A percentile compares a stretch with the other conserved stretches of the same genome.
Conservation (phyloP, 345 rosid species). For the Psidium guajava region DNA sequence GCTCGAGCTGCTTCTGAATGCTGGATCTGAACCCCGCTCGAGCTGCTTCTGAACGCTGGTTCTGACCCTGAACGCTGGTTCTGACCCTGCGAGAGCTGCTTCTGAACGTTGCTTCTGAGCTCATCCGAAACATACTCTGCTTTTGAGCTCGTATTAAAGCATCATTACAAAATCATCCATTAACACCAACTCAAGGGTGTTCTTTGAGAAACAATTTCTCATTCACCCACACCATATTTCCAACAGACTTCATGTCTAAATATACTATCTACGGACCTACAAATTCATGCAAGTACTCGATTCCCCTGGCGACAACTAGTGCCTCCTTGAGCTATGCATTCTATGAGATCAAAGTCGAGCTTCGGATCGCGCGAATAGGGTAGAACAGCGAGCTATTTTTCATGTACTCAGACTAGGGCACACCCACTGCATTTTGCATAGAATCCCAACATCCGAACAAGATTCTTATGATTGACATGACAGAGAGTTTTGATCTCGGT, state of each 20-base stretch:
- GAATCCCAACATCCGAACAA: background rate
- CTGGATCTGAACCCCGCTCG: no score
- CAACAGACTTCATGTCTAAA: constrained; percentile 1
- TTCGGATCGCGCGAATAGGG: background rate
- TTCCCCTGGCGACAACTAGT: constrained; percentile 1
- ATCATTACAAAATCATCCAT: no score
- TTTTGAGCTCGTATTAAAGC: no score
- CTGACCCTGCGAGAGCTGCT: no score
- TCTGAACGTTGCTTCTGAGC: no score
- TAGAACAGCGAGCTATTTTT: background rate
- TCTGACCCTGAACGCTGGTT: no score
- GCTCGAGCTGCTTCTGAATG: no score
- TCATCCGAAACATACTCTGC: no score
- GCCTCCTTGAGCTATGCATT: background rate
- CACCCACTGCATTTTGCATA: background rate
- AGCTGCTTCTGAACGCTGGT: no score
- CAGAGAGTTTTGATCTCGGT: background rate
- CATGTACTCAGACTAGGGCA: background rate
- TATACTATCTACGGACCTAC: background rate
- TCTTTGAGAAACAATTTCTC: no score
- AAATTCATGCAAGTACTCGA: background rate
- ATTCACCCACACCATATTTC: no score
- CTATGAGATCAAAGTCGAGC: background rate
- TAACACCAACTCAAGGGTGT: no score
- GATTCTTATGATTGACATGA: background rate